Conservation (phyloP, 345 rosid species). For the Syzygium aqueum region DNA sequence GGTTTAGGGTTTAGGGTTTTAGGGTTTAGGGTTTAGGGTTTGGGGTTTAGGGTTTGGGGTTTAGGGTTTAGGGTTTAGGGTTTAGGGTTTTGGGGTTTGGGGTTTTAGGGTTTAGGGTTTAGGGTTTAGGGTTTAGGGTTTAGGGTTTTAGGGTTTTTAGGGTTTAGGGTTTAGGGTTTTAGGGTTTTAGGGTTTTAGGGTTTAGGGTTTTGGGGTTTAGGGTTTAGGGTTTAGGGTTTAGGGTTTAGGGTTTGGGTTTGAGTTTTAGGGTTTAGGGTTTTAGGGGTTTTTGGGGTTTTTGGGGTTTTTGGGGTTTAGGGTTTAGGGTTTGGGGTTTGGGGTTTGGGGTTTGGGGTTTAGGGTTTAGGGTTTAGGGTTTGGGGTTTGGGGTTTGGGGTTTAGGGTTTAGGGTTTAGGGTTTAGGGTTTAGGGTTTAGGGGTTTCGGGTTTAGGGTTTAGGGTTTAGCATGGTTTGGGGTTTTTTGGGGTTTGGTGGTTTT, state of each 20-base stretch:
- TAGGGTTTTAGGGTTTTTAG: no score
- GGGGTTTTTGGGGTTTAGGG: not conserved
- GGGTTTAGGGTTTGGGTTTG: not conserved
- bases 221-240: not conserved
- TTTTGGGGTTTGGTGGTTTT: no score
- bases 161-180: no score
- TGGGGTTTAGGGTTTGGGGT: slow-evolving; percentile 4
- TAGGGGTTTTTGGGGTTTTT: no score
- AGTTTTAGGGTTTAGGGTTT: not conserved
- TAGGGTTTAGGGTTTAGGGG: slow-evolving; percentile 12
- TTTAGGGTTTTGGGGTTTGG: no score
- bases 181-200: no score
- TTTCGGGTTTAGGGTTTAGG: slow-evolving; percentile 8
- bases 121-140: not conserved
- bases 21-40: slow-evolving; percentile 1
- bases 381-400: slow-evolving; percentile 7
- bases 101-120: not conserved
- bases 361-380: slow-evolving; percentile 5
- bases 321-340: not conserved
- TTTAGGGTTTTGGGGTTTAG: no score
- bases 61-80: slow-evolving; percentile 1
- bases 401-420: slow-evolving; percentile 5
- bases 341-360: not conserved
- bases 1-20: not conserved
- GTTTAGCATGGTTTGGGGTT: not conserved